Evolutionary conservation across 176 grass and related monocot species (phyloP), one percentile per base, ranked within the genome.

Genomic region (Zizania latifolia): DNA sequence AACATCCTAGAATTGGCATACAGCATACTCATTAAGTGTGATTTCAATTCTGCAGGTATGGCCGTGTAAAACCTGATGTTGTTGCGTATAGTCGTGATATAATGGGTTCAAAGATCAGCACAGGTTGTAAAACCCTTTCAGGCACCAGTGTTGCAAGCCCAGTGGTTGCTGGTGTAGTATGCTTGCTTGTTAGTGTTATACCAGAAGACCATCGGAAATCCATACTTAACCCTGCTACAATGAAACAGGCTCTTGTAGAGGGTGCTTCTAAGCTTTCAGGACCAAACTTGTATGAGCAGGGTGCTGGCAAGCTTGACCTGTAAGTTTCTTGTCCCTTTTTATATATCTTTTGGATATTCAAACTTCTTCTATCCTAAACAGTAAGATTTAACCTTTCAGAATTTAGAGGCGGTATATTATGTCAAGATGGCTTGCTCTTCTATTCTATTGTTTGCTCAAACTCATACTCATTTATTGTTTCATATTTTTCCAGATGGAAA

Each of bases 21-120:
- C 63, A n/a, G 19, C 19, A 26, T 71, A 53, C 63, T 89, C 37
- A 70, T 22, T 71, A 72, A 17, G 3, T 86, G 21, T 73, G 26
- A 23, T 51, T 83, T 87, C 13, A 17, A 75, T 83, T 74, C 51
- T 77, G 36, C 82, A 98, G 94, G 51, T 98, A 98, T 91, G 94
- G 94, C 15, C 90, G 94, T 60, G 89, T 98, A 17, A 98, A 98
- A 81, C 94, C 94, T 58, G 94, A 98, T 48, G 76, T 98, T 61
- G 94, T 98, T 65, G 94, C 94, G 51, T 98, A 94, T 81, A 92
- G 94, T 78, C 88, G 91, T 79, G 94, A 98, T 58, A 98, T 98
- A 90, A 89, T 94, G 76, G 94, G 94, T 57, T 98, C 94, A 4
- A 98, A 94, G 89, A 98, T 94, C 82, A 98, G 94, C 86, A 94